Base-by-base conservation (phyloP, 352 stramenopile genomes). In the Phytopythium kandeliae region DNA sequence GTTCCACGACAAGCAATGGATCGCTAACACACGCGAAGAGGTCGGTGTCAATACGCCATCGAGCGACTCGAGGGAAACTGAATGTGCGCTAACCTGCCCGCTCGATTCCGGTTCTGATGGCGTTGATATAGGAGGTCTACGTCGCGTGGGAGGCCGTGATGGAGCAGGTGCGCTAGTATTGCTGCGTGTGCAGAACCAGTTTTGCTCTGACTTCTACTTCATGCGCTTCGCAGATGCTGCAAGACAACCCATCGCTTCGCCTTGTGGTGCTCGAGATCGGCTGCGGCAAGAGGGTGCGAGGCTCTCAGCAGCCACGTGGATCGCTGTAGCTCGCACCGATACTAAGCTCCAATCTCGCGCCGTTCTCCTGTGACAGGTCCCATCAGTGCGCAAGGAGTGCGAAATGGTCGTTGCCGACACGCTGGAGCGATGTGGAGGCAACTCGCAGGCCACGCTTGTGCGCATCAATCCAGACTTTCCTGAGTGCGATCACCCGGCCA, bases 1-100 rank as follows among this genome's bases (percentile, higher is more conserved):
- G 89, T 97, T 97, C 54, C 72, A 85, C 34, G 89, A 97, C 63
- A 79, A 72, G 37, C 74, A 79, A 17, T 96, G 85, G 87, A 73
- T 93, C 30, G 63, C 77, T 4, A 96, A 96, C 47, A 57, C 57
- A 1, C 40, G 53, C 4, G 74, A 89, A 41, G 78, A 89, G 69
- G 81, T 92, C 37, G 16, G 37, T 45, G 7, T 21, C 16, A 19
- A 15, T 19, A 15, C 22, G 8, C 4, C 19, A 44, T 5, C 19
- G 9, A 15, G 21, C 10, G 9, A 4, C 8, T 28, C n/a, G 8
- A 44, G 17, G 11, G 25, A n/a, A 17, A 44, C 16, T 19, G 21
- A 4, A 16, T 13, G 15, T 21, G 35, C 11, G 35, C 2, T 19
- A 9, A 15, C 21, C 21, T 45, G 38, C 15, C 21, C 25, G 38